These are phyloP conservation scores for Ogataea degrootiae DNA, from an alignment of 805 yeast genomes.

Conservation along the genomic window DNA sequence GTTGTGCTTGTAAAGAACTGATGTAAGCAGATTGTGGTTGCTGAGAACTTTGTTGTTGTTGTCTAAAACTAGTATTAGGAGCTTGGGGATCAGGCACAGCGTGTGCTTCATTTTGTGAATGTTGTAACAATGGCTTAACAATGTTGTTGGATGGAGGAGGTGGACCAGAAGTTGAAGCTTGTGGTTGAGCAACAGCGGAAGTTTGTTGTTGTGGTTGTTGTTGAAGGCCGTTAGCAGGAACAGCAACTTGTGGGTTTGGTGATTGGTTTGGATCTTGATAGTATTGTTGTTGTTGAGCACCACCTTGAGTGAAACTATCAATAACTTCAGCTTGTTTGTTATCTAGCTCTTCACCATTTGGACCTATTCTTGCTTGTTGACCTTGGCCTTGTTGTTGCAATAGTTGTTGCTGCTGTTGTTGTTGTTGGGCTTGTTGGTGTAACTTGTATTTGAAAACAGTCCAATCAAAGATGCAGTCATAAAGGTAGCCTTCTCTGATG, in stretches of 20 bases:
- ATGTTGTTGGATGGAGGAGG: conserved; percentile 4
- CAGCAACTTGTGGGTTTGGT: background rate
- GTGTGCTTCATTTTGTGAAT: conserved; percentile 26
- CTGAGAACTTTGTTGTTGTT: conserved; percentile 32
- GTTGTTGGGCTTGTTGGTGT: conserved; percentile 43
- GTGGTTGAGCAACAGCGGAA: conserved; percentile 2
- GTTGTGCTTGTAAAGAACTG: conserved; percentile 3
- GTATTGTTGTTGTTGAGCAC: conserved; percentile 6
- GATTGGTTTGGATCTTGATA: conserved; percentile 6
- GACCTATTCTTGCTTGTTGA: conserved; percentile 17
- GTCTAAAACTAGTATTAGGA: conserved; percentile 13
- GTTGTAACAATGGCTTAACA: conserved; percentile 29
- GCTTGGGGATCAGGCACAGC: conserved; percentile 27
- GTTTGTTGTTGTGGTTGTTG: conserved; percentile 13
- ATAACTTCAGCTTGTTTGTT: conserved; percentile 10
- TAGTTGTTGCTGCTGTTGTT: conserved; percentile 27
- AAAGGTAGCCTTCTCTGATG: conserved; percentile 80
- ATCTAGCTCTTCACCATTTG: conserved; percentile 12
- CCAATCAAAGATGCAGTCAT: conserved; percentile 97
- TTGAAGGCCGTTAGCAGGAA: background rate
- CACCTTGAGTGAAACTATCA: background rate
- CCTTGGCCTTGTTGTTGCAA: conserved; percentile 19
- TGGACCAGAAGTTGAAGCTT: conserved; percentile 11
- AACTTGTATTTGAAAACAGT: conserved; percentile 76
- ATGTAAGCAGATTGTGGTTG: conserved; percentile 13